phyloP scores from a whole-genome alignment of 495 filamentous ascomycete genomes.

The Talaromyces proteolyticus region DNA sequence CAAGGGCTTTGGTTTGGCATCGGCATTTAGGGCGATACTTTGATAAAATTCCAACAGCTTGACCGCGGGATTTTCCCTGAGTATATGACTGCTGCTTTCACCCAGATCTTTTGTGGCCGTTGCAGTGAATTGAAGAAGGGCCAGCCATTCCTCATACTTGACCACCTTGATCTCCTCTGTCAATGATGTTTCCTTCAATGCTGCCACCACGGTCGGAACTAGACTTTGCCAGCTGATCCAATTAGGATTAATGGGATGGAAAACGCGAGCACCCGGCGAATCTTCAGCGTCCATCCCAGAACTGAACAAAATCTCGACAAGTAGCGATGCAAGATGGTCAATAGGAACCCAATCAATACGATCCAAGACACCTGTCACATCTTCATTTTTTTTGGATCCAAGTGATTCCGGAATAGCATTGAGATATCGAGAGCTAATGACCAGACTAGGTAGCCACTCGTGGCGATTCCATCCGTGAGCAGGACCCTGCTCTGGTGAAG shows the following conservation, averaged over 20 bases:
- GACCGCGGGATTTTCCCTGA: not conserved
- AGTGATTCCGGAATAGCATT: slow-evolving; percentile 44
- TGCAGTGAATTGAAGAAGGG: not conserved
- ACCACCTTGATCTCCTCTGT: not conserved
- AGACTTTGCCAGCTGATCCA: slow-evolving; percentile 3
- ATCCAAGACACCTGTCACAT: slow-evolving; percentile 12
- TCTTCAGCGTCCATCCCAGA: not conserved
- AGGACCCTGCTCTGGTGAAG: slow-evolving; percentile 6
- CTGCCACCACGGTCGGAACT: not conserved
- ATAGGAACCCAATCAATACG: slow-evolving; percentile 47
- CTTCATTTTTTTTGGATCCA: slow-evolving; percentile 12
- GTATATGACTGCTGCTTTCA: not conserved
- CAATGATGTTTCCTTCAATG: not conserved
- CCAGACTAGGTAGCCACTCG: slow-evolving; percentile 47
- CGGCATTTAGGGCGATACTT: not conserved
- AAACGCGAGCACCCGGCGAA: not conserved
- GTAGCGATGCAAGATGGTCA: slow-evolving; percentile 22
- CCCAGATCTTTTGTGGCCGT: not conserved
- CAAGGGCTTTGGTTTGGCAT: not conserved
- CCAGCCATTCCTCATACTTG: slow-evolving; percentile 5
- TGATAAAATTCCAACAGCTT: slow-evolving; percentile 2
- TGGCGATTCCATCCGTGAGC: slow-evolving; percentile 44
- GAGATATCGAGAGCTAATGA: slow-evolving; percentile 16
- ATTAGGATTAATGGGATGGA: slow-evolving; percentile 4
- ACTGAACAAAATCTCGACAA: not conserved